Base-by-base conservation (phyloP, 768 basidiomycete genomes). In the Rhizopogon vinicolor region DNA sequence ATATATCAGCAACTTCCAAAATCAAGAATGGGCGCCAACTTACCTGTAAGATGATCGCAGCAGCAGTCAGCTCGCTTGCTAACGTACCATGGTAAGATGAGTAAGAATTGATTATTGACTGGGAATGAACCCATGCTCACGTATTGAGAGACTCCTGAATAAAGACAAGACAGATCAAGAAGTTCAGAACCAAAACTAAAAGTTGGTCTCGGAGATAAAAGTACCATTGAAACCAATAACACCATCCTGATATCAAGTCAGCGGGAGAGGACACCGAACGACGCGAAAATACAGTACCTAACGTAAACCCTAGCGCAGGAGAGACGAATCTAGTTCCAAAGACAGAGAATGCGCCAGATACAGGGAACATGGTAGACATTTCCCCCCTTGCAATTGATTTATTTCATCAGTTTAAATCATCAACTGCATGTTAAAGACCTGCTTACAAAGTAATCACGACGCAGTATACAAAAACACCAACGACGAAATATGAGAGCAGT, bases 291-390 rank as follows among this genome's bases (percentile, higher is more conserved):
- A 43, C 4, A 1, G 46, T 60, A 78, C 80, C 81, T 41, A 81
- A 68, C 18, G 82, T 81, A 60, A 84, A 85, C 5, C 81, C 84
- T 29, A 86, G 72, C 2, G 81, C 78, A 19, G 80, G 79, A 12
- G 82, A 82, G 44, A 86, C 78, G 56, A 85, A 85, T 31, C 83
- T 76, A 18, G 75, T 70, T 1, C 81, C 82, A 56, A 85, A 83
- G 19, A 74, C 70, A 16, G 83, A 79, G 64, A 85, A 85, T 35
- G 81, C 79, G 35, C 83, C 85, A 25, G 81, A 80, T 25, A 85
- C 80, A 0, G 82, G 84, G 55, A 75, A 84, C 70, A 84, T 79
- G 16, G 81, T 76, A 19, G 84, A 75, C 85, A 88, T 86, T 63
- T 86, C 85, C 10, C 84, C 84, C 33, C 80, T 82, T 33, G 10